A percentile compares a stretch with the other conserved stretches of the same genome.
These are phyloP conservation scores for Blastobotrys chiropterorum DNA, from an alignment of 805 yeast species.

Conservation along the genomic window DNA sequence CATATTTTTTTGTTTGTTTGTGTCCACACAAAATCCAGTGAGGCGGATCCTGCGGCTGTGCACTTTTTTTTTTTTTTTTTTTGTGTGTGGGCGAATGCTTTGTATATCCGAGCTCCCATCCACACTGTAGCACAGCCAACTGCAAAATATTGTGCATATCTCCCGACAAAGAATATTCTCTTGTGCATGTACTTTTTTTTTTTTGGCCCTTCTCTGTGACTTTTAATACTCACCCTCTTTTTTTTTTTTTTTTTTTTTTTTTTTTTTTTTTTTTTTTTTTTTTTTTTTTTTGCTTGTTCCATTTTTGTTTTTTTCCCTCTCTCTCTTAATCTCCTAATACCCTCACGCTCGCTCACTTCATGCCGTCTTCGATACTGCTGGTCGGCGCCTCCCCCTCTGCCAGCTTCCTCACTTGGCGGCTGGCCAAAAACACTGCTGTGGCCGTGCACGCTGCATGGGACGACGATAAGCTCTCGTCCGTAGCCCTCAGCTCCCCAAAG, in stretches of 20 bases:
- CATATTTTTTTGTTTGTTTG: background rate
- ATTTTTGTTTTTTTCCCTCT: background rate
- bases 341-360: background rate
- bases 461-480: background rate
- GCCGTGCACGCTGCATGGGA: background rate
- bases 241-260: no score
- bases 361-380: conserved; percentile 1
- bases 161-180: background rate
- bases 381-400: conserved; percentile 20
- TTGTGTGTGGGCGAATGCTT: background rate
- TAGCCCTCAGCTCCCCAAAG: background rate
- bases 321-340: background rate
- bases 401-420: conserved; percentile 21
- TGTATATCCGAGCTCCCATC: background rate
- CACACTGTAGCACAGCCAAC: background rate
- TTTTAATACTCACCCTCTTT: background rate
- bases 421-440: conserved; percentile 1
- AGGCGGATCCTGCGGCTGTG: background rate
- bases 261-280: no score
- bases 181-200: background rate
- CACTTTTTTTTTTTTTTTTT: background rate
- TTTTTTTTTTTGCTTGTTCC: background rate
- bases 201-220: background rate
- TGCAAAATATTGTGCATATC: background rate
- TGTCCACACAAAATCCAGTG: background rate